Conservation (phyloP, 306 rosid genomes). For the Cucumis cinereus region DNA sequence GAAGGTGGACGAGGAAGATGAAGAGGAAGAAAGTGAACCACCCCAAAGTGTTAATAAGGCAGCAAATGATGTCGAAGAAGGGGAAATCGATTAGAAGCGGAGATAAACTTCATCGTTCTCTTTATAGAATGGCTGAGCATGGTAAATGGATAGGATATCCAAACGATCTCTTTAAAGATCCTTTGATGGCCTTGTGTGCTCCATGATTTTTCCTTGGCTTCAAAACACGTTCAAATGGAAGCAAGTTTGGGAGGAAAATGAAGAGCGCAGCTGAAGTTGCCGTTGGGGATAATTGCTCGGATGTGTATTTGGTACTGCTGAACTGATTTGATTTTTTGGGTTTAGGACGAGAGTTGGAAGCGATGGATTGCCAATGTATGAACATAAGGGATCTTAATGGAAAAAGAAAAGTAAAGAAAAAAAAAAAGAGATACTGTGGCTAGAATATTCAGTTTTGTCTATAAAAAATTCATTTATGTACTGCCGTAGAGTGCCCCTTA, state of each 20-base stretch:
- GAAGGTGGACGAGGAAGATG: slow-evolving; percentile 71
- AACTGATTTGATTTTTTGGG: slow-evolving; percentile 7
- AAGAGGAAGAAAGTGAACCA: slow-evolving; percentile 46
- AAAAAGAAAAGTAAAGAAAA: background rate
- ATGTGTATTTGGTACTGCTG: background rate
- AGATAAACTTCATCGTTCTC: background rate
- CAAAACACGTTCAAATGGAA: background rate
- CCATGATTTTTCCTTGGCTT: slow-evolving; percentile 10
- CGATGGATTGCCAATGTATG: background rate
- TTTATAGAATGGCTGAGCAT: background rate
- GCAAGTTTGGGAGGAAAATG: background rate
- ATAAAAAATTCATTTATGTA: background rate
- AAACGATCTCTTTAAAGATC: background rate
- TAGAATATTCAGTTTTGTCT: slow-evolving; percentile 5
- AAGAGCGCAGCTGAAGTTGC: slow-evolving; percentile 7
- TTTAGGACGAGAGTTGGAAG: background rate
- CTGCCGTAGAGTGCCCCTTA: too few relatives aligned
- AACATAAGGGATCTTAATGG: background rate
- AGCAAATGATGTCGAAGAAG: slow-evolving; percentile 60
- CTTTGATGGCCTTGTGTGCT: background rate
- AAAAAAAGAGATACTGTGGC: background rate
- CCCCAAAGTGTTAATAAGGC: slow-evolving; percentile 26
- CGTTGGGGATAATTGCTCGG: background rate
- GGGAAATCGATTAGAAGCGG: slow-evolving; percentile 44
- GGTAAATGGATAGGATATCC: background rate